Percentiles rank a stretch among this genome's conserved stretches.
Evolutionary conservation across 495 filamentous ascomycete genomes (phyloP).

Genomic region (Neurospora discreta): DNA sequence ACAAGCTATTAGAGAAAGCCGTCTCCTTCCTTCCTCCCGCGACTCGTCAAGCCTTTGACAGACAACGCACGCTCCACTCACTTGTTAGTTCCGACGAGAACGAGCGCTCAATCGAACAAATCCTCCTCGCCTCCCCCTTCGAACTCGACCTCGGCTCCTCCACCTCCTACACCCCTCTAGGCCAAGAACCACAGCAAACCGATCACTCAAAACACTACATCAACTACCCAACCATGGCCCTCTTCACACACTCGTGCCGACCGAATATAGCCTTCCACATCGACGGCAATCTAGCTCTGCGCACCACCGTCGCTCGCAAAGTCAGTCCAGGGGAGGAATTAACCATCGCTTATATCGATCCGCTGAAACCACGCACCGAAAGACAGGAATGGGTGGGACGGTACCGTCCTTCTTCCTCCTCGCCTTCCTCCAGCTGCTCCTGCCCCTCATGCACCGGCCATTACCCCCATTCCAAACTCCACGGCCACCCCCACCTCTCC

Average conservation of each 20-base stretch:
- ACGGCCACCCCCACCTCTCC: background rate
- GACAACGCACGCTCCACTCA: too few species aligned
- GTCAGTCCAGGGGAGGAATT: conserved; percentile 23
- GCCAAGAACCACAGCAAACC: background rate
- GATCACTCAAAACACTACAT: conserved; percentile 16
- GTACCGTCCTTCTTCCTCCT: background rate
- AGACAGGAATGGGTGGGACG: conserved; percentile 15
- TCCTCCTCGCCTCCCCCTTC: conserved; percentile 21
- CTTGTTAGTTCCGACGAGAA: too few species aligned
- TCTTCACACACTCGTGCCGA: conserved; percentile 23
- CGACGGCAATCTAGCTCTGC: conserved; percentile 14
- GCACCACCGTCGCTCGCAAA: conserved; percentile 19
- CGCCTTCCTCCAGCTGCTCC: background rate
- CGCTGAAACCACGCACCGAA: conserved; percentile 10
- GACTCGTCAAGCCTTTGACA: conserved; percentile 13
- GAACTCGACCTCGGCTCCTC: conserved; percentile 17
- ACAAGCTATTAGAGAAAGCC: conserved; percentile 18
- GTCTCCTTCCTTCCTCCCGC: conserved; percentile 17
- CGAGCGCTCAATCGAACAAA: conserved; percentile 20
- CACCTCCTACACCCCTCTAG: background rate
- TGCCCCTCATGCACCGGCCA: conserved; percentile 12
- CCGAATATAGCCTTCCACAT: conserved; percentile 25
- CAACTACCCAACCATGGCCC: conserved; percentile 20
- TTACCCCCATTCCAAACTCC: background rate
- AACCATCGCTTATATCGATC: conserved; percentile 20